Conservation (phyloP, 1,284 basidiomycete genomes). For the Chalciporus sp. region DNA sequence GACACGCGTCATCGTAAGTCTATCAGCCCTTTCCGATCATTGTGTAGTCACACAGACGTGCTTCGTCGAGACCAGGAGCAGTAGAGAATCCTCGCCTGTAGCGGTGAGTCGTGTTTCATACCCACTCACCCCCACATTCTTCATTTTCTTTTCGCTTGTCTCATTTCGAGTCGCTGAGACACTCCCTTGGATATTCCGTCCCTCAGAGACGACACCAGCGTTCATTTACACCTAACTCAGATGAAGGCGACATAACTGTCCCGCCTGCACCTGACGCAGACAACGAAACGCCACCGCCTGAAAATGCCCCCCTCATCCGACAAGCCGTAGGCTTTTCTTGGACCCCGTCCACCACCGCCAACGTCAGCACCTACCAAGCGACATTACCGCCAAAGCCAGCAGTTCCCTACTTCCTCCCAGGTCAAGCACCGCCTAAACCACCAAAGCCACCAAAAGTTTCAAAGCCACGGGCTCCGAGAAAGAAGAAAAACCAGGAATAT, state of each 20-base stretch:
- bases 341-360: slow-evolving; percentile 28
- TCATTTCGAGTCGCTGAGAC: not conserved
- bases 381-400: slow-evolving; percentile 29
- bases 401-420: slow-evolving; percentile 49
- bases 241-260: slow-evolving; percentile 47
- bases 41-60: slow-evolving; percentile 4
- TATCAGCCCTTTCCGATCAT: not conserved
- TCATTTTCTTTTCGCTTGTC: not conserved
- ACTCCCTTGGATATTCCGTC: not conserved
- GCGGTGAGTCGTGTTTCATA: slow-evolving; percentile 35
- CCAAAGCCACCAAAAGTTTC: slow-evolving; percentile 30
- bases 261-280: slow-evolving; percentile 42
- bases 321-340: slow-evolving; percentile 57
- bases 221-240: slow-evolving; percentile 53
- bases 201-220: slow-evolving; percentile 42
- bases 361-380: slow-evolving; percentile 49
- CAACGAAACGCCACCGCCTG: slow-evolving; percentile 50
- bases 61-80: slow-evolving; percentile 45
- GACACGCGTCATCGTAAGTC: slow-evolving; percentile 26
- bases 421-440: slow-evolving; percentile 44
- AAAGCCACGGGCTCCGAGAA: slow-evolving; percentile 29
- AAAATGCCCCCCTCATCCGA: slow-evolving; percentile 50
- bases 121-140: slow-evolving; percentile 1
- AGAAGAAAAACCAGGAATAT: slow-evolving; percentile 28
- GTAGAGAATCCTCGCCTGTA: slow-evolving; percentile 54